Evolutionary conservation across 164 flowering plant genomes (phyloP), one percentile per base, ranked within the genome.

Genomic region (Santalum album): DNA sequence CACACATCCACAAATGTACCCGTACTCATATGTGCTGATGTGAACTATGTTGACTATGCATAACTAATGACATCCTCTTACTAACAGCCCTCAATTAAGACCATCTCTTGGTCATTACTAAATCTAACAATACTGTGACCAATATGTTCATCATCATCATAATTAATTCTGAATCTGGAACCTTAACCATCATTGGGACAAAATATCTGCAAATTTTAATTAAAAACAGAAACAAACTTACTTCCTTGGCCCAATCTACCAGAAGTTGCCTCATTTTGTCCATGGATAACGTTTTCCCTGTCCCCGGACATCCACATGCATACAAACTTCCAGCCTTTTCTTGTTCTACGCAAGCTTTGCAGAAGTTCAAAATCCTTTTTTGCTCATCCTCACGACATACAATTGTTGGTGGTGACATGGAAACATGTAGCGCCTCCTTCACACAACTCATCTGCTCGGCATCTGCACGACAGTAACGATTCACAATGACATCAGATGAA

Each of bases 261-360:
- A 86, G 56, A n/a, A 39, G 67, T 50, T 61, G 70, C 53, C 75
- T 86, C 56, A 92, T 84, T 72, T 78, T 87, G 54, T 82, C 91
- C 72, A 89, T 70, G 1, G 86, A 80, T 62, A 89, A 54, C 1
- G 97, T 76, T 67, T 92, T 92, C 35, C 99, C 96, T 12, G 98
- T 92, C 59, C 98, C 98, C 0, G 98, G 98, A 50, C 89, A 87
- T 17, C 98, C 96, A 60, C 94, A 85, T 2, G 76, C 64, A 59
- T 87, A 90, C 45, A 87, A 70, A 58, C 94, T 90, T 51, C 91
- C 96, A 21, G 89, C 70, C 60, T 71, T 86, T 54, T 74, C 77
- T 32, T 79, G 71, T 55, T 82, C 75, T 11, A 92, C 61, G 54
- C 79, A 72, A 5, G 48, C 49, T 76, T 82, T 85, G 57, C 94